Evolutionary conservation across 2,329 filamentous ascomycete species (phyloP).

Genomic region (Colletotrichum sp.): DNA sequence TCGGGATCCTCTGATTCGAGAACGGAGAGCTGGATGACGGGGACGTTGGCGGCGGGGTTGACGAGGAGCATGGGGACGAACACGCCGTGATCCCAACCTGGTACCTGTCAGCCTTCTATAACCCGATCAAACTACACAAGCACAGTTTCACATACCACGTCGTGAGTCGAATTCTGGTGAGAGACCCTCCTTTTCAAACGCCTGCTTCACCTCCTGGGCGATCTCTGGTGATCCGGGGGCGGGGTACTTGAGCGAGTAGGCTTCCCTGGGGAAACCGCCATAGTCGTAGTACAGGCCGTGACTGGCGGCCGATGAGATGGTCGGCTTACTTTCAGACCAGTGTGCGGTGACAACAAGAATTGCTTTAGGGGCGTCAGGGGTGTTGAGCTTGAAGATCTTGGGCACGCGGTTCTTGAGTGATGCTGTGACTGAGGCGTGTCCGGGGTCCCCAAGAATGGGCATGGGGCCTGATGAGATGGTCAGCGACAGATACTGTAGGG

Average conservation of each 20-base stretch:
- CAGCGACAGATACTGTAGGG: background rate
- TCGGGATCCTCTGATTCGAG: slow-evolving; percentile 55
- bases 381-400: slow-evolving; percentile 58
- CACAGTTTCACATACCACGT: slow-evolving; percentile 29
- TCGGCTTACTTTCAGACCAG: slow-evolving; percentile 56
- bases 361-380: slow-evolving; percentile 51
- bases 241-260: slow-evolving; percentile 61
- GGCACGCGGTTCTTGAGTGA: slow-evolving; percentile 61
- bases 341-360: slow-evolving; percentile 65
- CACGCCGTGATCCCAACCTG: slow-evolving; percentile 65
- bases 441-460: slow-evolving; percentile 61
- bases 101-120: background rate
- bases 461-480: slow-evolving; percentile 49
- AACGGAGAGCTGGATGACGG: slow-evolving; percentile 63
- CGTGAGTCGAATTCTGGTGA: slow-evolving; percentile 39
- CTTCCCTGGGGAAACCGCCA: slow-evolving; percentile 60
- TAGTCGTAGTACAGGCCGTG: slow-evolving; percentile 64
- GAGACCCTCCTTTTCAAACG: slow-evolving; percentile 52
- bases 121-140: background rate
- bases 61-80: slow-evolving; percentile 63
- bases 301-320: slow-evolving; percentile 52
- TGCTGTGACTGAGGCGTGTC: slow-evolving; percentile 52
- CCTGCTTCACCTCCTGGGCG: slow-evolving; percentile 52
- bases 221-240: slow-evolving; percentile 61
- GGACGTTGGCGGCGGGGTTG: slow-evolving; percentile 55